phyloP scores from a whole-genome alignment of 345 rosid species.

The Ricinus communis region DNA sequence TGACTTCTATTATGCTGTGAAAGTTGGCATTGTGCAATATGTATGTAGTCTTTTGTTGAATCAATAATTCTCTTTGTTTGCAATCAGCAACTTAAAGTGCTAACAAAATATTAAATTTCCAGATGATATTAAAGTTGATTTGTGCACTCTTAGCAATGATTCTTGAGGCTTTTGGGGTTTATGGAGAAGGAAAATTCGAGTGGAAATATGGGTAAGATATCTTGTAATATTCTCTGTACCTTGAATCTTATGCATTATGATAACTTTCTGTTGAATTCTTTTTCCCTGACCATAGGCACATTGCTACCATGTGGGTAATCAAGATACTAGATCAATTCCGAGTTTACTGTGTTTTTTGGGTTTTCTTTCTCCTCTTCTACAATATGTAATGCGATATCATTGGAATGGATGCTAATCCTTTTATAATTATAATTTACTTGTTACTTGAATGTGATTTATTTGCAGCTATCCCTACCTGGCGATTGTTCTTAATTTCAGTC shows the following conservation, averaged over 20 bases:
- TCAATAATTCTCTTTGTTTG: constrained; percentile 2
- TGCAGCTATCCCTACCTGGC: constrained; percentile 96
- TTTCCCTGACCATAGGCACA: not conserved
- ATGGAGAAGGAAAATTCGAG: constrained; percentile 95
- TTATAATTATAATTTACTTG: not conserved
- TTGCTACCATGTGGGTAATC: not conserved
- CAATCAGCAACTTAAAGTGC: constrained; percentile 11
- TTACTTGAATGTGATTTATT: constrained; percentile 16
- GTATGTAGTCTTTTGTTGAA: constrained; percentile 45
- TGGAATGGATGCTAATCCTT: not conserved
- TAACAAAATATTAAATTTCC: constrained; percentile 25
- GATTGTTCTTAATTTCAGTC: constrained; percentile 94
- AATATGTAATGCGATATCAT: not conserved
- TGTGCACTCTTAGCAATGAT: constrained; percentile 94
- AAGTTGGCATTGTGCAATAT: constrained; percentile 98
- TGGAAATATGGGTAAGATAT: constrained; percentile 86
- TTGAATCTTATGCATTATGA: not conserved
- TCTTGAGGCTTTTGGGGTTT: constrained; percentile 87
- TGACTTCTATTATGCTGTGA: constrained; percentile 86
- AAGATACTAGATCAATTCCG: not conserved
- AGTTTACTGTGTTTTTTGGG: not conserved
- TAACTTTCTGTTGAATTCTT: not conserved
- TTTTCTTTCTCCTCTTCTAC: not conserved
- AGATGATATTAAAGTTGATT: constrained; percentile 95
- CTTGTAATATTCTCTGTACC: constrained; percentile 4